Percentiles rank a stretch among this genome's conserved stretches.
Evolutionary conservation across 805 yeast genomes (phyloP).

Genomic region (Sugiyamaella floridensis): DNA sequence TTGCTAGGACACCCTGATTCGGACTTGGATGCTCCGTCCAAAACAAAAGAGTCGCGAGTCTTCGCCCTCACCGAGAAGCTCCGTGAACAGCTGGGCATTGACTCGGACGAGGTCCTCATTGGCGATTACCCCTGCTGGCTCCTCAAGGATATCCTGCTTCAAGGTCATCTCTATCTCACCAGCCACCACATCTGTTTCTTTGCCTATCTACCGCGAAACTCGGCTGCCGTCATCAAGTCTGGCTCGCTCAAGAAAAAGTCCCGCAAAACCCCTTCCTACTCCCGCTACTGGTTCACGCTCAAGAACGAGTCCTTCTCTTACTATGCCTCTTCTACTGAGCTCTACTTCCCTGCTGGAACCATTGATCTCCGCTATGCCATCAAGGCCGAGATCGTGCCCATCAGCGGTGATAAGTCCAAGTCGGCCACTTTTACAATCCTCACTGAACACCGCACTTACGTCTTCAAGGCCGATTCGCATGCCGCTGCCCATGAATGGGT

Average conservation of each 20-base stretch:
- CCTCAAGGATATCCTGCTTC: constrained; percentile 71
- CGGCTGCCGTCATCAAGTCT: constrained; percentile 38
- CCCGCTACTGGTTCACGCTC: constrained; percentile 75
- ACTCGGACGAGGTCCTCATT: constrained; percentile 16
- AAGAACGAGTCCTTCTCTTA: constrained; percentile 61
- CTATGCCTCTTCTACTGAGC: constrained; percentile 63
- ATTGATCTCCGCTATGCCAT: constrained; percentile 63
- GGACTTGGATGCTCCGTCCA: constrained; percentile 7
- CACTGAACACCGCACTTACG: constrained; percentile 51
- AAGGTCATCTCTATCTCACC: constrained; percentile 79
- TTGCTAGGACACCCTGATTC: not conserved
- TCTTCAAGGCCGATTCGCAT: constrained; percentile 66
- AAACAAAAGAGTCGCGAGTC: constrained; percentile 15
- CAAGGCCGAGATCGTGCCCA: constrained; percentile 46
- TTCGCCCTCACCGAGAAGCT: constrained; percentile 21
- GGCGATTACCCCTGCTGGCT: constrained; percentile 69
- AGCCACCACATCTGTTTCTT: constrained; percentile 57
- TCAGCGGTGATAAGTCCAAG: constrained; percentile 9
- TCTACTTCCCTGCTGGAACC: constrained; percentile 75
- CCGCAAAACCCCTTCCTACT: constrained; percentile 32
- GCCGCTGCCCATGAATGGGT: constrained; percentile 78
- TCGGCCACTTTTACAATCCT: constrained; percentile 42
- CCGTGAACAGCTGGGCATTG: constrained; percentile 17
- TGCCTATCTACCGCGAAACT: constrained; percentile 63
- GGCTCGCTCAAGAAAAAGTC: constrained; percentile 46